Evolutionary conservation across 2,329 filamentous ascomycete genomes (phyloP), one percentile per base, ranked within the genome.

Genomic region (Akanthomyces uredinophilus): DNA sequence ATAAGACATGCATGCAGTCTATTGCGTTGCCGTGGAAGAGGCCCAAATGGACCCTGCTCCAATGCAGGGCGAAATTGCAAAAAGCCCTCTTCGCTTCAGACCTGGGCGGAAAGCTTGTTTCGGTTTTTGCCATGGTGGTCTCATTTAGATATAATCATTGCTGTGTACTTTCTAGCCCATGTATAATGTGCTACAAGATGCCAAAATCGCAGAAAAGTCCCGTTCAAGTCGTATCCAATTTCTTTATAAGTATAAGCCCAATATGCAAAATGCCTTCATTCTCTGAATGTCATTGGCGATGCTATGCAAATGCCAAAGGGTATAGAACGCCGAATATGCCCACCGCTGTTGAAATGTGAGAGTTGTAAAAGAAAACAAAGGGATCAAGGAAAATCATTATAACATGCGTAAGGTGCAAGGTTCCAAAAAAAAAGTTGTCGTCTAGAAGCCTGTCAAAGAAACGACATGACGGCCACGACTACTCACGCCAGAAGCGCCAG

Each of bases 261-360:
- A 64, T 62, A 35, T 62, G 46, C 50, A 62, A 65, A 39, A 60
- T 60, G 49, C 50, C 27, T 37, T 47, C 49, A 60, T 60, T 60
- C 58, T 60, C 49, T 53, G 39, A 18, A 60, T 60, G 58, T 5
- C 39, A 43, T 27, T 60, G 58, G 58, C 50, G 20, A 37, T 53
- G 41, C 58, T 54, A 39, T 54, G 58, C 49, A 60, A 53, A 54
- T 60, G 58, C 58, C 58, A 63, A 65, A 68, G 72, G 71, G 71
- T 74, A 74, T 74, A 72, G 63, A 74, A 73, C 72, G 71, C 72
- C 72, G 68, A 69, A 65, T 65, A 74, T 74, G 72, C 68, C 68
- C 62, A 66, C 65, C 66, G 64, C 65, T 62, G 61, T 27, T 62
- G n/a, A 43, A 46, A 56, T 55, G 39, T 49, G 35, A 41, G 27